These are phyloP conservation scores for Punica granatum DNA, from an alignment of 345 rosid species.

Conservation along the genomic window DNA sequence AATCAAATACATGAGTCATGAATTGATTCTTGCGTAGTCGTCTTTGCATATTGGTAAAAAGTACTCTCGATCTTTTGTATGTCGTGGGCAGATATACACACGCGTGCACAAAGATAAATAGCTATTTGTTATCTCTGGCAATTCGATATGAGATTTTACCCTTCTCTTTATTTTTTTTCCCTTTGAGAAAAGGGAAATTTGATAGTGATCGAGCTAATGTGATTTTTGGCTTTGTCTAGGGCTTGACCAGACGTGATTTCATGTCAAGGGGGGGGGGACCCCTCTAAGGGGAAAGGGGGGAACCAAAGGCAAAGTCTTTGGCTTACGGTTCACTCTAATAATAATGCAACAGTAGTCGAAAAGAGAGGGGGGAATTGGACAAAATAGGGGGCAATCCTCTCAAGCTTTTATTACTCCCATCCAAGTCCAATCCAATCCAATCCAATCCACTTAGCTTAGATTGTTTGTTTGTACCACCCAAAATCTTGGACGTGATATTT, in stretches of 20 bases:
- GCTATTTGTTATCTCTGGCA: no score
- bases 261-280: background rate
- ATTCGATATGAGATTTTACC: no score
- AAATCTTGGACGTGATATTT: background rate
- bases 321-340: constrained; percentile 3
- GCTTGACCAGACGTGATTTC: constrained; percentile 4
- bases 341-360: background rate
- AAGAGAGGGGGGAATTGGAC: background rate
- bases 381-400: background rate
- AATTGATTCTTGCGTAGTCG: no score
- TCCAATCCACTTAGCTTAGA: background rate
- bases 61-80: no score
- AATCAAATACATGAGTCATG: no score
- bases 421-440: no score
- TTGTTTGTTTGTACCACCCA: background rate
- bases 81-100: no score
- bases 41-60: no score
- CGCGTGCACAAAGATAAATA: no score
- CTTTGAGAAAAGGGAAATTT: background rate
- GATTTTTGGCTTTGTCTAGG: background rate
- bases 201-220: background rate
- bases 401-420: background rate
- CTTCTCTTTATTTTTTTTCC: no score
- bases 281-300: background rate
- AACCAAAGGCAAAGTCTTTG: constrained; percentile 1